Evolutionary conservation across 345 rosid genomes (phyloP).

Genomic region (Arabis alpina): DNA sequence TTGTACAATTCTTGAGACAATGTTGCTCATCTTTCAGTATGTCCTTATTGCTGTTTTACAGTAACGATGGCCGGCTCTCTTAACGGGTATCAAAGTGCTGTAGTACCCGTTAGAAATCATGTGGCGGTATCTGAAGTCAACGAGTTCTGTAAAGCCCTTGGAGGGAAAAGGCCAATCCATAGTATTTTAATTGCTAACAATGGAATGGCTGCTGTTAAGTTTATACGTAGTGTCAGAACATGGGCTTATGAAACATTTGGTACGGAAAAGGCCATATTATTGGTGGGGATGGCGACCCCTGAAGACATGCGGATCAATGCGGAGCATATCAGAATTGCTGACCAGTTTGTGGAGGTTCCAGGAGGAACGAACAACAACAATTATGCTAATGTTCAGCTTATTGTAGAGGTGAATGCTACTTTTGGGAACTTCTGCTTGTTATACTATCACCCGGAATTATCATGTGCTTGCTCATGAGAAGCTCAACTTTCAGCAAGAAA

Average conservation of each 20-base stretch:
- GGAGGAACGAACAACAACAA: constrained; percentile 99
- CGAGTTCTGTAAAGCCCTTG: constrained; percentile 81
- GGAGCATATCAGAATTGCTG: constrained; percentile 97
- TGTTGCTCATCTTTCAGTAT: constrained; percentile 1
- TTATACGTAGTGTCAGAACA: constrained; percentile 89
- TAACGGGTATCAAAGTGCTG: constrained; percentile 63
- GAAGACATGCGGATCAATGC: constrained; percentile 99
- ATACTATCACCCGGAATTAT: constrained; percentile 1
- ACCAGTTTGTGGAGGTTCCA: constrained; percentile 99
- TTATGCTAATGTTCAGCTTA: constrained; percentile 99
- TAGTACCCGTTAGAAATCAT: constrained; percentile 58
- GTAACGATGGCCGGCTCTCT: constrained; percentile 53
- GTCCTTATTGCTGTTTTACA: constrained; percentile 40
- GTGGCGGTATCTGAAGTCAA: constrained; percentile 68
- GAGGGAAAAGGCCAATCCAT: constrained; percentile 84
- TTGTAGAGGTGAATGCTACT: constrained; percentile 74
- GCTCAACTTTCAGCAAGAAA: too few species aligned
- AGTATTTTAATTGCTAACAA: constrained; percentile 95
- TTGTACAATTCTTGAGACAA: constrained; percentile 14
- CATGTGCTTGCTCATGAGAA: neutral
- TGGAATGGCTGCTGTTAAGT: constrained; percentile 99
- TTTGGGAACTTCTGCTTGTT: neutral
- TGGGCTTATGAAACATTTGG: constrained; percentile 99
- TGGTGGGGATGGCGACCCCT: constrained; percentile 99
- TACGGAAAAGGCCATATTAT: constrained; percentile 84